Evolutionary conservation across 1,139 yeast species (phyloP).

Genomic region (Saccharomyces hybrid): DNA sequence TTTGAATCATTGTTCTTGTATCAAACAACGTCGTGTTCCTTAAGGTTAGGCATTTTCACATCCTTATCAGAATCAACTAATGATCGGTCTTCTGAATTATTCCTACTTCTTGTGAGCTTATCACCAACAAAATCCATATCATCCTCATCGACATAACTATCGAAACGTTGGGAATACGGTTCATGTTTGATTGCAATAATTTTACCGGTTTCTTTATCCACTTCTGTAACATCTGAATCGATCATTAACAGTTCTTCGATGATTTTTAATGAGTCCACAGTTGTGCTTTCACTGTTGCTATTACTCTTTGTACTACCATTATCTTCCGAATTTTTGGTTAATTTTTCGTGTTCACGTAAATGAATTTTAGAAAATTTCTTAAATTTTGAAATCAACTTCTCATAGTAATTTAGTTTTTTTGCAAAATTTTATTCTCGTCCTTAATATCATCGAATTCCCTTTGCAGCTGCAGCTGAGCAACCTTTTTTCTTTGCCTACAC

Average conservation of each 20-base stretch:
- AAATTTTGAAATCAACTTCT: slow-evolving; percentile 29
- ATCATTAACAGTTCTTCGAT: slow-evolving; percentile 32
- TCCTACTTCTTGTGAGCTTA: background rate
- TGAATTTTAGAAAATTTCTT: slow-evolving; percentile 29
- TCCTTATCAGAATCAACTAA: background rate
- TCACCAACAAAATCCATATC: background rate
- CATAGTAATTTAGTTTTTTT: slow-evolving; percentile 35
- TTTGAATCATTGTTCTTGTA: background rate
- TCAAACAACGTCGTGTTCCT: background rate
- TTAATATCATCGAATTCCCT: slow-evolving; percentile 47
- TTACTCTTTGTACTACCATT: background rate
- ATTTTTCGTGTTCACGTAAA: slow-evolving; percentile 20
- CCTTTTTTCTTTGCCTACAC: slow-evolving; percentile 68
- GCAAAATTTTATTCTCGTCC: slow-evolving; percentile 39
- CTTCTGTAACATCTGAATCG: slow-evolving; percentile 29
- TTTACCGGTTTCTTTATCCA: slow-evolving; percentile 20
- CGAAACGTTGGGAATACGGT: background rate
- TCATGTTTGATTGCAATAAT: slow-evolving; percentile 18
- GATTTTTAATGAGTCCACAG: slow-evolving; percentile 23
- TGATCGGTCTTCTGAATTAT: background rate
- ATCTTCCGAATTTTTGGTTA: slow-evolving; percentile 7
- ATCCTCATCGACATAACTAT: background rate
- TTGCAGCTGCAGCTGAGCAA: slow-evolving; percentile 58
- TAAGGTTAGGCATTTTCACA: background rate
- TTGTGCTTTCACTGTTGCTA: background rate